Base-by-base conservation (phyloP, 805 yeast species). In the Cyberlindnera mississippiensis region DNA sequence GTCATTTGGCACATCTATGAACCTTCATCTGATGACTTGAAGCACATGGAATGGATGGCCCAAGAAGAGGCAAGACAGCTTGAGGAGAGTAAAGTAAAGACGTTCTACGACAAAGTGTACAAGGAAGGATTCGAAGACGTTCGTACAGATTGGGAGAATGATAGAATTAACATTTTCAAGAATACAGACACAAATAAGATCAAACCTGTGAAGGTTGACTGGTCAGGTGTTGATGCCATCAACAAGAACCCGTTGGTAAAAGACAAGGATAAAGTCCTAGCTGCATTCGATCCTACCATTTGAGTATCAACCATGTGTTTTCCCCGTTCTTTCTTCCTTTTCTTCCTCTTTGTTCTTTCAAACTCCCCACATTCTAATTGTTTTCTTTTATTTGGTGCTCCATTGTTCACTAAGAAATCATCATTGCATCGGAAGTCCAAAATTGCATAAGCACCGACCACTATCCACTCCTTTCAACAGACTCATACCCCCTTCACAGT, bases 1-100 rank as follows among this genome's bases (percentile, higher is more conserved):
- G 95, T 88, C 33, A 85, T 91, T 42, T 91, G 98, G 98, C 96
- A 89, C 63, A 82, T 87, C 50, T 91, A 91, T 64, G 98, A 91
- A 69, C 98, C 98, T 26, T 84, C 95, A 15, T 79, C 82, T 13
- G 98, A 91, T 62, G 98, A 91, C 67, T 70, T 90, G 61, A 76
- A 78, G 60, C 85, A 83, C 57, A 84, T 85, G 91, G 90, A 83
- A 56, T 84, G 91, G 90, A 83, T 85, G 90, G 91, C 90, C 0
- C 72, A 82, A 57, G 91, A 85, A 63, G 93, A 85, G 59, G 75
- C 75, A 18, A 73, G 86, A 51, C 75, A 73, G 52, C 62, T 72
- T 40, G 84, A 79, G 58, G 85, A 82, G 58, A 77, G 72, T 34
- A 78, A 76, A 61, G 64, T 80, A 37, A 76, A 75, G 61, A 75